These are phyloP conservation scores for Neonectria ditissima DNA, from an alignment of 2,329 filamentous ascomycete genomes.

Conservation along the genomic window DNA sequence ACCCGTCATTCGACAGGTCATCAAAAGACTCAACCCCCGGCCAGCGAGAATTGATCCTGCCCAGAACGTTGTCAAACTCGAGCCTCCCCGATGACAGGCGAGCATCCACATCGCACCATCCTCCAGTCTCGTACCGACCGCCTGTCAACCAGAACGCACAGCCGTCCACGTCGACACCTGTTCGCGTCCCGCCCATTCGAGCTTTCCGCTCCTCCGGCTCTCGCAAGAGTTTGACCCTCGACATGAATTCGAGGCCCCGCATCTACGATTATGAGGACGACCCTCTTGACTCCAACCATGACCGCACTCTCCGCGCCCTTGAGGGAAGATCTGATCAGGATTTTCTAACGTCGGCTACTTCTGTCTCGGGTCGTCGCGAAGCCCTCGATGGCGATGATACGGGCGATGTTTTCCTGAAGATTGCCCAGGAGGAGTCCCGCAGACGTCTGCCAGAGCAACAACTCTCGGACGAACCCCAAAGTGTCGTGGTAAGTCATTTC, in stretches of 20 bases:
- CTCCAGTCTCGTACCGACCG: slow-evolving; percentile 63
- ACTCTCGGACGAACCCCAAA: slow-evolving; percentile 50
- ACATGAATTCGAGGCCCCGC: slow-evolving; percentile 62
- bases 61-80: slow-evolving; percentile 55
- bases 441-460: slow-evolving; percentile 53
- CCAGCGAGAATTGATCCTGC: slow-evolving; percentile 61
- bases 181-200: slow-evolving; percentile 66
- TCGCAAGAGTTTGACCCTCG: slow-evolving; percentile 65
- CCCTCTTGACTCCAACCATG: slow-evolving; percentile 58
- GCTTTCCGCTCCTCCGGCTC: slow-evolving; percentile 68
- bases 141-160: slow-evolving; percentile 51
- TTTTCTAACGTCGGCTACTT: slow-evolving; percentile 53
- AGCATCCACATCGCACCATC: slow-evolving; percentile 54
- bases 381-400: slow-evolving; percentile 62
- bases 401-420: slow-evolving; percentile 69
- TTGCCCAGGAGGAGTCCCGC: slow-evolving; percentile 65
- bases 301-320: slow-evolving; percentile 63
- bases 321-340: slow-evolving; percentile 55
- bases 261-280: slow-evolving; percentile 60
- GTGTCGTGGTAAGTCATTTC: slow-evolving; percentile 59
- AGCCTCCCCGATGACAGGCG: slow-evolving; percentile 63
- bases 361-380: slow-evolving; percentile 52
- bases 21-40: slow-evolving; percentile 47
- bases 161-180: slow-evolving; percentile 48
- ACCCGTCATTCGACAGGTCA: slow-evolving; percentile 38